Evolutionary conservation across 2,329 filamentous ascomycete genomes (phyloP).

Genomic region (Calonectria fujianensis): DNA sequence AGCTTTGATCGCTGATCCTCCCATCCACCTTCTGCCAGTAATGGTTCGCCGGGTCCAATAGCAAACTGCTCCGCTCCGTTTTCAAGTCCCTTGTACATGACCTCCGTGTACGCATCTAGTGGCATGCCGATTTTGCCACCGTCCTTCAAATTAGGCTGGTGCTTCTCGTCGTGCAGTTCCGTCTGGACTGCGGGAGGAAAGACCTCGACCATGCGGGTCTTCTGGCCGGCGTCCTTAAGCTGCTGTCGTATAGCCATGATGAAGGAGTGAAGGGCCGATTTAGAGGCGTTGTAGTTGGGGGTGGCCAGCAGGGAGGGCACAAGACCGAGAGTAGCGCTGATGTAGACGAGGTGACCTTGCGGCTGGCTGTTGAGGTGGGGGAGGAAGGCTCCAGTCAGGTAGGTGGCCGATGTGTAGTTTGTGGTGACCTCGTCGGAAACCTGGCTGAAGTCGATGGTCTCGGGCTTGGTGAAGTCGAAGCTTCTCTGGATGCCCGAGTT

Average conservation of each 20-base stretch:
- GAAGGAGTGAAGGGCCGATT: conserved; percentile 50
- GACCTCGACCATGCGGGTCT: conserved; percentile 47
- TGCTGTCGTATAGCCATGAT: conserved; percentile 46
- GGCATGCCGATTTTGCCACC: conserved; percentile 58
- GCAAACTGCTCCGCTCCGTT: conserved; percentile 46
- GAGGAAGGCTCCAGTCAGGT: conserved; percentile 49
- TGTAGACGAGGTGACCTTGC: conserved; percentile 42
- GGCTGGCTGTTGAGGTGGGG: conserved; percentile 44
- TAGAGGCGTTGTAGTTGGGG: conserved; percentile 51
- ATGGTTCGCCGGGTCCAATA: conserved; percentile 42
- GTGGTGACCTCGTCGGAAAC: conserved; percentile 48
- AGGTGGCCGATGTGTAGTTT: conserved; percentile 47
- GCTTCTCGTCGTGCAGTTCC: conserved; percentile 46
- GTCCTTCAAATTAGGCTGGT: conserved; percentile 43
- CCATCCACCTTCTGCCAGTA: conserved; percentile 44
- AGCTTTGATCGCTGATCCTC: conserved; percentile 41
- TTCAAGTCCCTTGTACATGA: conserved; percentile 49
- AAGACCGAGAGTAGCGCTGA: conserved; percentile 44
- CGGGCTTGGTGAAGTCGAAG: conserved; percentile 54
- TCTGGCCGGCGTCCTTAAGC: conserved; percentile 40
- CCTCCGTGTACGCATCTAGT: conserved; percentile 64
- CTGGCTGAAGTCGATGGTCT: conserved; percentile 51
- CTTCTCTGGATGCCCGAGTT: conserved; percentile 73
- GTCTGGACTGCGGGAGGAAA: conserved; percentile 52
- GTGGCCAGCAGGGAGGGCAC: conserved; percentile 43